phyloP scores from a whole-genome alignment of 768 basidiomycete species.

The Gloeopeniophorella convolvens region DNA sequence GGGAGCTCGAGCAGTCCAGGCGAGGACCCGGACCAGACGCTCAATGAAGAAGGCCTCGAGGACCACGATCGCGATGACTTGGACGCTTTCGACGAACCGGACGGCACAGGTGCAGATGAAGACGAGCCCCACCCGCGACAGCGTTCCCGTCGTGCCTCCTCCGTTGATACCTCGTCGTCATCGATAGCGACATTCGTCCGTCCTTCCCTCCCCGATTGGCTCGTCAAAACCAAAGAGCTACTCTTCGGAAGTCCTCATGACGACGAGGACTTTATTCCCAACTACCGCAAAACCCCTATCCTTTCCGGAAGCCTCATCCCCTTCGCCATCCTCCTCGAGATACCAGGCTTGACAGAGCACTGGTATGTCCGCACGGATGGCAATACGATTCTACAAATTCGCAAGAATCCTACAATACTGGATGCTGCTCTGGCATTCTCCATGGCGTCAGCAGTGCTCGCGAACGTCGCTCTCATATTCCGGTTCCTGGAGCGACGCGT shows the following conservation, averaged over 20 bases:
- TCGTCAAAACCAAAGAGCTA: too few species aligned
- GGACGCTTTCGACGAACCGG: neutral
- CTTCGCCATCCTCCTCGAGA: conserved; percentile 75
- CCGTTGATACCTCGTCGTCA: neutral
- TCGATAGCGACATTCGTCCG: neutral
- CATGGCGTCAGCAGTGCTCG: conserved; percentile 58
- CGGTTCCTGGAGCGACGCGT: conserved; percentile 70
- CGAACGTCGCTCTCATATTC: conserved; percentile 59
- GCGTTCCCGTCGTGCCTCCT: neutral
- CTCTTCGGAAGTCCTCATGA: too few species aligned
- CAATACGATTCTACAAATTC: conserved; percentile 39
- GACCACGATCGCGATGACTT: neutral
- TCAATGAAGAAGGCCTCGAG: neutral
- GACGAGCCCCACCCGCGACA: neutral
- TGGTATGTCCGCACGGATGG: conserved; percentile 61
- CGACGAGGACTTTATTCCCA: conserved; percentile 35
- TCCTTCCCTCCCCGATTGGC: conserved; percentile 11
- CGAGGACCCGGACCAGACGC: neutral
- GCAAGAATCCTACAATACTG: conserved; percentile 50
- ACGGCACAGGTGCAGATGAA: neutral
- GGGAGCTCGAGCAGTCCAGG: neutral
- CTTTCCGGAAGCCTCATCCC: conserved; percentile 63
- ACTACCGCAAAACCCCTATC: conserved; percentile 59
- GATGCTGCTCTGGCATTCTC: conserved; percentile 58
- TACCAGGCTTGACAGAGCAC: conserved; percentile 69